Conservation (phyloP, 495 filamentous ascomycete genomes). For the Podospora pseudocomata region DNA sequence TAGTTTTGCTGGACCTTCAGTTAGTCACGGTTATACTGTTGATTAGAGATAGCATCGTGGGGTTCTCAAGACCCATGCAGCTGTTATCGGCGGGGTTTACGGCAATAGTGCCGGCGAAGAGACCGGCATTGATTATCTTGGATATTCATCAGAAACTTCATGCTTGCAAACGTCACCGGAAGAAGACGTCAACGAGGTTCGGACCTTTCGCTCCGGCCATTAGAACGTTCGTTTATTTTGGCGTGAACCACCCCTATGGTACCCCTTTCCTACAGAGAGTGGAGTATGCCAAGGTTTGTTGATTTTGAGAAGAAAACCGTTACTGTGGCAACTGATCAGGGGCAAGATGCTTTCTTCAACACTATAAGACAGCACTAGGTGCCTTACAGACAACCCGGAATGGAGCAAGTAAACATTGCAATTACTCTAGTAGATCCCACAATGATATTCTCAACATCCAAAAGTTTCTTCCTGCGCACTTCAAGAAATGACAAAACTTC, state of each 20-base stretch:
- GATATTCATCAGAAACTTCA: neutral
- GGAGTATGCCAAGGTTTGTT: neutral
- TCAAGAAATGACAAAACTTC: no score
- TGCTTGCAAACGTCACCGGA: neutral
- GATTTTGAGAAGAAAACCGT: neutral
- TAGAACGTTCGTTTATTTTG: neutral
- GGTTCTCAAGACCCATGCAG: neutral
- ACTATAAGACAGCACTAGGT: no score
- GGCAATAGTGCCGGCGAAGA: neutral
- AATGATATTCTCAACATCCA: no score
- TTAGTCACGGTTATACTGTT: neutral
- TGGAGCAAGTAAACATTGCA: no score
- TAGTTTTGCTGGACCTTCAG: no score
- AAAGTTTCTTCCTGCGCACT: no score
- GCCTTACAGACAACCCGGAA: no score
- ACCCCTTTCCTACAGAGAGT: neutral
- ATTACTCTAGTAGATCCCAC: no score
- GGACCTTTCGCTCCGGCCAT: neutral
- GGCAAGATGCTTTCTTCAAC: neutral
- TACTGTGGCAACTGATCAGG: neutral
- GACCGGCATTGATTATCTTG: neutral
- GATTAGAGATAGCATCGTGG: neutral
- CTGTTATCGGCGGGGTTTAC: neutral
- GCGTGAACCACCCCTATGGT: neutral
- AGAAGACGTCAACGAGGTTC: neutral